A percentile compares a stretch with the other conserved stretches of the same genome.
These are phyloP conservation scores for Pythium phragmitis DNA, from an alignment of 352 stramenopile species.

Conservation along the genomic window DNA sequence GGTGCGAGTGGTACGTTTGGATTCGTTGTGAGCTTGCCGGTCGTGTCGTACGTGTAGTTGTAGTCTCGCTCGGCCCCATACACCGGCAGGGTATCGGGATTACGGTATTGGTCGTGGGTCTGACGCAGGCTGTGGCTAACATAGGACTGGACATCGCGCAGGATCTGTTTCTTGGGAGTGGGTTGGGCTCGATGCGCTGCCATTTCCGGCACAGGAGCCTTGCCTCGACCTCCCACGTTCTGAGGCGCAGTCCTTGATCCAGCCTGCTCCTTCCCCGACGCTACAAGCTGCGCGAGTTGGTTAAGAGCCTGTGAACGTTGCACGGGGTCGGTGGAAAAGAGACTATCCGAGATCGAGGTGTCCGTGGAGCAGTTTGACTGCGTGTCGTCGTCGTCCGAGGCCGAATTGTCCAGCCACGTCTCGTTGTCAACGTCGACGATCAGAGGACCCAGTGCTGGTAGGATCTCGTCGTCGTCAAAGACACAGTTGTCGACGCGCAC, in stretches of 20 bases:
- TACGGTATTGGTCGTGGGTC: constrained; percentile 29
- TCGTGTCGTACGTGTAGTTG: constrained; percentile 35
- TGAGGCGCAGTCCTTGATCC: constrained; percentile 27
- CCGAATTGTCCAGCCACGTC: constrained; percentile 40
- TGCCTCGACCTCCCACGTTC: neutral
- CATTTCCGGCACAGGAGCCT: neutral
- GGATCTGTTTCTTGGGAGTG: constrained; percentile 26
- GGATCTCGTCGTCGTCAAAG: constrained; percentile 61
- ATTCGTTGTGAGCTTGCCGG: constrained; percentile 29
- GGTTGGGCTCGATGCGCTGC: too few species aligned
- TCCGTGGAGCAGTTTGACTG: constrained; percentile 25
- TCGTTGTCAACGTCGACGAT: constrained; percentile 41
- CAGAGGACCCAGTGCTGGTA: constrained; percentile 40
- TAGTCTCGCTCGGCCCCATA: constrained; percentile 48
- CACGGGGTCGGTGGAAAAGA: constrained; percentile 44
- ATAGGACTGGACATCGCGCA: constrained; percentile 43
- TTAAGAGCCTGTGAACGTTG: constrained; percentile 43
- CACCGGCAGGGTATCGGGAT: constrained; percentile 26
- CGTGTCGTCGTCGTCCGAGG: constrained; percentile 29
- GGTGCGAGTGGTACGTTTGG: constrained; percentile 49
- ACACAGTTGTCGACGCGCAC: constrained; percentile 52
- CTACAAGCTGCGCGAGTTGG: constrained; percentile 42
- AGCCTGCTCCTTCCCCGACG: constrained; percentile 32
- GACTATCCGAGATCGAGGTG: constrained; percentile 26
- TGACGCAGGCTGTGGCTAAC: constrained; percentile 34